A percentile compares a stretch with the other conserved stretches of the same genome.
Conservation (phyloP, 225 moss, liverwort and hornwort species). For the Sphagnum contortum region DNA sequence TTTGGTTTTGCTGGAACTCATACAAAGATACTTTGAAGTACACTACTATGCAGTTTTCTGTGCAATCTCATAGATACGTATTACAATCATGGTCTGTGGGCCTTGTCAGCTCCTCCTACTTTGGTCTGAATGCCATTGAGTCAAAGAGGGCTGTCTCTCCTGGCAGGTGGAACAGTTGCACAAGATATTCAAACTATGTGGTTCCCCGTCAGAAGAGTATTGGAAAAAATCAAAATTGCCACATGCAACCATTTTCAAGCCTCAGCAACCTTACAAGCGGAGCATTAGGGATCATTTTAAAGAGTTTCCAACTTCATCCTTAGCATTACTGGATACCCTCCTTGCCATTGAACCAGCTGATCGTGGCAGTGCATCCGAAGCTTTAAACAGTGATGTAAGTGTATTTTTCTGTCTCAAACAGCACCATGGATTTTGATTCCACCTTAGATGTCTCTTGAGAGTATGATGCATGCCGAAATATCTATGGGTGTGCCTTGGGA, state of each 20-base stretch:
- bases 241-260: constrained; percentile 97
- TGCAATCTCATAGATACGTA: too few relatives aligned
- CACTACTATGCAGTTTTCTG: too few relatives aligned
- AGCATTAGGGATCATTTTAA: constrained; percentile 83
- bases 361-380: constrained; percentile 76
- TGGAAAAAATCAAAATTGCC: constrained; percentile 98
- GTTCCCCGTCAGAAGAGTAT: constrained; percentile 97
- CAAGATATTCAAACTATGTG: constrained; percentile 96
- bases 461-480: not conserved
- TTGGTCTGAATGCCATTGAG: too few relatives aligned
- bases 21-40: too few relatives aligned
- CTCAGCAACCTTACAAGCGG: constrained; percentile 97
- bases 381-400: constrained; percentile 81
- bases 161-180: constrained; percentile 92
- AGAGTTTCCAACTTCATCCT: constrained; percentile 87
- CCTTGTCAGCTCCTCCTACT: not conserved
- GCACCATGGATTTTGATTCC: too few relatives aligned
- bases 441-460: too few relatives aligned
- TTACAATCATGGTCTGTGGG: too few relatives aligned
- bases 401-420: not conserved
- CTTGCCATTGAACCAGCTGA: constrained; percentile 99
- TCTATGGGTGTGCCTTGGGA: not conserved
- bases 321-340: constrained; percentile 86
- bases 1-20: too few relatives aligned
- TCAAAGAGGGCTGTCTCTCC: too few relatives aligned